These are phyloP conservation scores for Trichoderma sp. DNA, from an alignment of 2,329 filamentous ascomycete genomes.

Conservation along the genomic window DNA sequence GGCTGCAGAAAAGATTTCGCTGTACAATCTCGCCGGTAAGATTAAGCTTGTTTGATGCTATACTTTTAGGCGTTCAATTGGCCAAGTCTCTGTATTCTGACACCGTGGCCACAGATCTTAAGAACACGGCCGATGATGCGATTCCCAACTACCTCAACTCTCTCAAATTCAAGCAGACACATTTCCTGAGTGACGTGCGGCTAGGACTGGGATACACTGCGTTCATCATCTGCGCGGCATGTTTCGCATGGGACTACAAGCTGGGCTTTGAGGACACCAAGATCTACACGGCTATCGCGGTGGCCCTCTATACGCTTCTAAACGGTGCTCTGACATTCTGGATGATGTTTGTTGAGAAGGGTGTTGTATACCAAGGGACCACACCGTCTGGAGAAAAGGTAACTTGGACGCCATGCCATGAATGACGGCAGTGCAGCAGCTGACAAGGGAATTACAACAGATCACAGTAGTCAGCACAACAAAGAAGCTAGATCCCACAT, in stretches of 20 bases:
- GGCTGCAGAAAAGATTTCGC: slow-evolving; percentile 58
- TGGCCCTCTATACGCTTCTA: slow-evolving; percentile 74
- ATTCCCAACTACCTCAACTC: slow-evolving; percentile 91
- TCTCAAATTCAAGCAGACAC: slow-evolving; percentile 79
- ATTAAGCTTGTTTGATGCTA: not conserved
- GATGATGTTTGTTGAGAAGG: slow-evolving; percentile 81
- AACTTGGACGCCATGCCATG: slow-evolving; percentile 17
- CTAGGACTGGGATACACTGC: slow-evolving; percentile 81
- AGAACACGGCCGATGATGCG: slow-evolving; percentile 94
- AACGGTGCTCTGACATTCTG: slow-evolving; percentile 80
- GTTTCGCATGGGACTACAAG: slow-evolving; percentile 91
- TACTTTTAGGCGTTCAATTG: not conserved
- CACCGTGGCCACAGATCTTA: slow-evolving; percentile 67
- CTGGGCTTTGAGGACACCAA: slow-evolving; percentile 87
- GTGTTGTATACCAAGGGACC: slow-evolving; percentile 75
- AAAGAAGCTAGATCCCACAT: slow-evolving; percentile 79
- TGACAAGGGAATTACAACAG: slow-evolving; percentile 44
- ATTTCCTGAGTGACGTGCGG: slow-evolving; percentile 78
- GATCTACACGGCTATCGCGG: slow-evolving; percentile 75
- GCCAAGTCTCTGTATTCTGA: not conserved
- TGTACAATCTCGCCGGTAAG: slow-evolving; percentile 67
- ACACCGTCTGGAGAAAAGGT: slow-evolving; percentile 68
- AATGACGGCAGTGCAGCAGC: not conserved
- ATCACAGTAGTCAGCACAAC: slow-evolving; percentile 71
- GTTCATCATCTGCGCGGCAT: slow-evolving; percentile 76